Evolutionary conservation across 495 filamentous ascomycete genomes (phyloP), one percentile per base, ranked within the genome.

Genomic region (Coniosporium apollinis): DNA sequence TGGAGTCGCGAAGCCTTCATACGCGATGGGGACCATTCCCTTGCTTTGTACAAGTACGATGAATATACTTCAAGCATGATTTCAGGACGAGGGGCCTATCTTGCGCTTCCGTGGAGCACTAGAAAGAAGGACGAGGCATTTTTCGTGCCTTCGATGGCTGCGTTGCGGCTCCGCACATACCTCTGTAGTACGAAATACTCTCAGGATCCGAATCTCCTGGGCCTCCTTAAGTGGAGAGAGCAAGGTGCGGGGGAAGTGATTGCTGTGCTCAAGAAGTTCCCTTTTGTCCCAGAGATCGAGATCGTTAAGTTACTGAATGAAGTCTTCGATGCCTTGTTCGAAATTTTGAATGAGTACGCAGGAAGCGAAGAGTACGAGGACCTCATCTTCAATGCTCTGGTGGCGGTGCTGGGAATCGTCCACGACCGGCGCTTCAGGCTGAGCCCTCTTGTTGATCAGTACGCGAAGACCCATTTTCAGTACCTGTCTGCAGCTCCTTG

Each of bases 231-330:
- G 39, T 96, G 91, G 87, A 81, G 72, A 43, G 74, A 85, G 13
- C 69, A 77, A 20, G 61, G 74, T 1, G 63, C 71, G 25, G 70
- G 70, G 25, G 73, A 87, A 16, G 63, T 89, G 1, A 58, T 80
- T 1, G 65, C 72, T 14, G 64, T 92, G 4, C 57, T 99, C 21
- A 77, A 81, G 52, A 72, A 82, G 40, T 66, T 96, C 24, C 72
- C 80, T 6, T 99, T 96, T 47, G 89, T 99, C 7, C 77, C 89
- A 0, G 89, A 99, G 52, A 93, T 94, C 33, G 89, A 99, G 57
- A 81, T 96, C 18, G 89, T 96, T 39, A 99, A 94, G 57, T 67
- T 93, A 33, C 60, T 94, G 6, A 73, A 69, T 40, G 79, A 92
- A 48, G 86, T 99, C 10, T 77, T 99, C 45, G 83, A 94, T 51